Conservation (phyloP, 176 grass and related monocot species). For the Triticum timopheevii region DNA sequence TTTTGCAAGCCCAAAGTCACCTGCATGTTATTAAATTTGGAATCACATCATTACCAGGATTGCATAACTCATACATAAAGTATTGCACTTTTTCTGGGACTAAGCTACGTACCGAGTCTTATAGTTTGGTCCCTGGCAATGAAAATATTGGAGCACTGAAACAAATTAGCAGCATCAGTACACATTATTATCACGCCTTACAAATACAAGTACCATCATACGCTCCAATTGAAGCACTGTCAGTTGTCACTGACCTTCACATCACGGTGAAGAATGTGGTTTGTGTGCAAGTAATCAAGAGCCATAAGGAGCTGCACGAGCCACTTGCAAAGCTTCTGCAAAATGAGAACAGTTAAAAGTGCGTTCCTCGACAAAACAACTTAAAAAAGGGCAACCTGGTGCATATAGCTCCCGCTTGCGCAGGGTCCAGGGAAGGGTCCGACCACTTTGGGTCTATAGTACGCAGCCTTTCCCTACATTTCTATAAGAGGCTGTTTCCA, state of each 20-base stretch:
- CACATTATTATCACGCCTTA: constrained; percentile 7
- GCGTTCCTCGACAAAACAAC: background rate
- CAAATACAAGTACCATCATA: background rate
- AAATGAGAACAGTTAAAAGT: constrained; percentile 18
- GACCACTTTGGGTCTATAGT: too few species aligned
- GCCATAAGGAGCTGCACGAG: constrained; percentile 94
- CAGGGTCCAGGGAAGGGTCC: too few species aligned
- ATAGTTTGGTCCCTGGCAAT: constrained; percentile 92
- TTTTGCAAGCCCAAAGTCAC: constrained; percentile 97
- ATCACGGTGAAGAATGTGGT: constrained; percentile 97
- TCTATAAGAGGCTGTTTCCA: too few species aligned
- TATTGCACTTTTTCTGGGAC: constrained; percentile 1
- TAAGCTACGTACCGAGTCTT: constrained; percentile 67
- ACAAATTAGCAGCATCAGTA: constrained; percentile 36
- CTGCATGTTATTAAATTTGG: constrained; percentile 44
- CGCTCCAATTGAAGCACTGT: background rate
- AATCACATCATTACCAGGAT: constrained; percentile 9
- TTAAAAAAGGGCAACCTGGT: too few species aligned
- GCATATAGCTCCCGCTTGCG: too few species aligned
- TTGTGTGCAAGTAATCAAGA: constrained; percentile 90
- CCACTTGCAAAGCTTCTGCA: constrained; percentile 94
- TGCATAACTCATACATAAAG: constrained; percentile 34
- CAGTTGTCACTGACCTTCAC: constrained; percentile 69
- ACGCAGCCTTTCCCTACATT: too few species aligned
- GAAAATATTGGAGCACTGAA: constrained; percentile 98